Evolutionary conservation across 2,329 filamentous ascomycete species (phyloP).

Genomic region (Colletotrichum chrysophilum): DNA sequence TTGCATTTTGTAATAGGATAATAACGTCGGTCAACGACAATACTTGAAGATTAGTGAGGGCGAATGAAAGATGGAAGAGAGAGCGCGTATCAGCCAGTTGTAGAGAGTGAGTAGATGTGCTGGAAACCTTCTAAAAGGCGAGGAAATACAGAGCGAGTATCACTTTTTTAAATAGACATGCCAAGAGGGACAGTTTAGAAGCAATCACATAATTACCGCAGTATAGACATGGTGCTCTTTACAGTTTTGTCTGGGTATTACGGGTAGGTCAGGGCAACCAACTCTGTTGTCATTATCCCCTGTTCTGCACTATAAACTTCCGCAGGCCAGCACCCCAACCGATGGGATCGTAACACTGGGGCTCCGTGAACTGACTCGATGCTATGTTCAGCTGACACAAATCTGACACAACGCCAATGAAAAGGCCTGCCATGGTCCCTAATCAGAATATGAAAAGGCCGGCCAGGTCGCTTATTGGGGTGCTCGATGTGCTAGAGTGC

Average conservation of each 20-base stretch:
- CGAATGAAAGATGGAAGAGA: neutral
- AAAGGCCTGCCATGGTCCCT: neutral
- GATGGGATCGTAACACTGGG: neutral
- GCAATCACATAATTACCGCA: neutral
- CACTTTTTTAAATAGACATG: neutral
- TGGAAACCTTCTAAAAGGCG: accelerated
- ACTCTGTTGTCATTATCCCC: neutral
- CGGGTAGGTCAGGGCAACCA: accelerated
- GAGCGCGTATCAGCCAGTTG: accelerated
- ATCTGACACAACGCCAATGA: neutral
- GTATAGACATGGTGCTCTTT: neutral
- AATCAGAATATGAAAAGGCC: accelerated
- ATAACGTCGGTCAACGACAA: neutral
- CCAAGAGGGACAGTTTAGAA: neutral
- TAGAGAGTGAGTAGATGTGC: neutral
- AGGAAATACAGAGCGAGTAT: neutral
- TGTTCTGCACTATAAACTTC: neutral
- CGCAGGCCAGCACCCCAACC: neutral
- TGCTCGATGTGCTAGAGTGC: neutral
- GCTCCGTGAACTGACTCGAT: neutral
- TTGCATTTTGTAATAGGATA: neutral
- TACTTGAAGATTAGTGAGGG: neutral
- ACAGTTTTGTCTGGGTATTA: neutral
- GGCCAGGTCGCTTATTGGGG: neutral
- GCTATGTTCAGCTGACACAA: neutral